These are phyloP conservation scores for Termitomyces sp. DNA, from an alignment of 768 basidiomycete species.

Conservation along the genomic window DNA sequence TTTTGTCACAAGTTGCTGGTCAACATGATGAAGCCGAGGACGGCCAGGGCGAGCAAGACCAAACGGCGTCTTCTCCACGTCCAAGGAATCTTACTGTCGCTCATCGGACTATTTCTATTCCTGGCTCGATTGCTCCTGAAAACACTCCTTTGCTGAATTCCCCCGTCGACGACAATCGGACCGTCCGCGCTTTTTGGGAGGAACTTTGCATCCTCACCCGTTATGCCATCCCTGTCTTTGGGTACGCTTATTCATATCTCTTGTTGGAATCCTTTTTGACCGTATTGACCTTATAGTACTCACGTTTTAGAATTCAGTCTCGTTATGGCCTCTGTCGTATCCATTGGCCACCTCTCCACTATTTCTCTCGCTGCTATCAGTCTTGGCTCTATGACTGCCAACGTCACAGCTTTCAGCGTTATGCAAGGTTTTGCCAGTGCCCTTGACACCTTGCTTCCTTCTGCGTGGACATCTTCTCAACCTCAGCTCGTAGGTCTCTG, in stretches of 20 bases:
- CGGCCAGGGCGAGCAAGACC: constrained; percentile 1
- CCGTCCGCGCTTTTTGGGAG: constrained; percentile 39
- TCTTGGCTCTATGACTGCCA: constrained; percentile 68
- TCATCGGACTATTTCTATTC: constrained; percentile 9
- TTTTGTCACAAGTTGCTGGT: constrained; percentile 47
- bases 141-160: constrained; percentile 55
- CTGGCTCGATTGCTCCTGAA: constrained; percentile 28
- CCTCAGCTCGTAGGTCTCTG: constrained; percentile 86
- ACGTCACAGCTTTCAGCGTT: constrained; percentile 72
- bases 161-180: constrained; percentile 35
- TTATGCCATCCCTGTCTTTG: constrained; percentile 70
- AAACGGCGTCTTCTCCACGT: neutral
- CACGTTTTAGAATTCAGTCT: constrained; percentile 85
- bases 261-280: neutral
- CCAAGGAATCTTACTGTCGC: constrained; percentile 10
- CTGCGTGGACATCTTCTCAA: constrained; percentile 88
- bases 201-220: constrained; percentile 53
- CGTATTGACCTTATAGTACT: constrained; percentile 37
- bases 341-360: constrained; percentile 89
- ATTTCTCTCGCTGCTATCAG: constrained; percentile 82
- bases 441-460: constrained; percentile 89
- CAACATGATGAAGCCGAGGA: constrained; percentile 18
- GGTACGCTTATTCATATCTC: constrained; percentile 33
- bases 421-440: constrained; percentile 82
- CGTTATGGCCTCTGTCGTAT: constrained; percentile 76